Conservation (phyloP, 345 rosid genomes). For the Euphorbia tirucalli region DNA sequence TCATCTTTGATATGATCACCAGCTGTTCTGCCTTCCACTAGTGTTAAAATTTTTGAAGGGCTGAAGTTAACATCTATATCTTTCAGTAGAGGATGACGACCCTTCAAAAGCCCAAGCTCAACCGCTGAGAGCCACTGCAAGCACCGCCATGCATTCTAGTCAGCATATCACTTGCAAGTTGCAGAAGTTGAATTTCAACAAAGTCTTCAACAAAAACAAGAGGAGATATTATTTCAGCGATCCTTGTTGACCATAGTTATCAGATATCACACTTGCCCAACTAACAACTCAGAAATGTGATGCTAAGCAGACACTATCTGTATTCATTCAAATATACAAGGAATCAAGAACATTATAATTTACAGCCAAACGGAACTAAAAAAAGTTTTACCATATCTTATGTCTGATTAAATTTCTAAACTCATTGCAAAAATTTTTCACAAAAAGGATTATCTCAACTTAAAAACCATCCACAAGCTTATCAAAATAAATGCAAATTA, state of each 20-base stretch:
- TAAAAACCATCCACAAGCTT: background rate
- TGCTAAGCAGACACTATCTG: background rate
- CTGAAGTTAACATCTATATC: conserved; percentile 77
- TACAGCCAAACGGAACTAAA: background rate
- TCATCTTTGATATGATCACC: conserved; percentile 33
- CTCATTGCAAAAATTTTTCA: background rate
- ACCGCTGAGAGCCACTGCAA: conserved; percentile 91
- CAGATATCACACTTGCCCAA: background rate
- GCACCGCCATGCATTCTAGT: conserved; percentile 13
- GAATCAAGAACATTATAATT: background rate
- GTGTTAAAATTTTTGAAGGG: conserved; percentile 57
- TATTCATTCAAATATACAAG: background rate
- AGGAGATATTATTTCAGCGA: conserved; percentile 9
- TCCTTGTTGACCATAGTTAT: background rate
- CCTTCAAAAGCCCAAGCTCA: conserved; percentile 94
- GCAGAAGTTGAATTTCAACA: background rate
- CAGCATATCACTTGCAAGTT: conserved; percentile 20
- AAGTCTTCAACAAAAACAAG: conserved; percentile 12
- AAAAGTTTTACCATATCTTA: background rate
- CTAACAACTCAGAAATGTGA: background rate
- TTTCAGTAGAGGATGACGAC: conserved; percentile 90
- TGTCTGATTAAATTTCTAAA: background rate
- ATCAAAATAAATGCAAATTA: background rate
- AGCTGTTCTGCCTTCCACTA: conserved; percentile 43
- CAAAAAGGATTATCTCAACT: background rate